Evolutionary conservation across 2,329 filamentous ascomycete species (phyloP).

Genomic region (Cercospora citrullina): DNA sequence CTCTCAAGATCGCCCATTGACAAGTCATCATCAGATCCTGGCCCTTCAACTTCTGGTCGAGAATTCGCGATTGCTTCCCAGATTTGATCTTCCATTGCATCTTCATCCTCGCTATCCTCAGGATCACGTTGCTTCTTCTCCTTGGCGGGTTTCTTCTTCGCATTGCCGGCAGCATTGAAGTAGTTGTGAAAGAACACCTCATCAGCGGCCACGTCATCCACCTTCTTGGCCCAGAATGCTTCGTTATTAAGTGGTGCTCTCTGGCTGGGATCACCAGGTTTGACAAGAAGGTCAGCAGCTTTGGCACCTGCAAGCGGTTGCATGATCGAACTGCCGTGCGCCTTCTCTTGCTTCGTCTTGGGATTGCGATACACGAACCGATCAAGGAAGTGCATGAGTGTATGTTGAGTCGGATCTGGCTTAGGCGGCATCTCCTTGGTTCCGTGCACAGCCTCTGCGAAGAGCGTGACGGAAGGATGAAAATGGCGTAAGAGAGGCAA

Average conservation of each 20-base stretch:
- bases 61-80: slow-evolving; percentile 88
- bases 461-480: slow-evolving; percentile 88
- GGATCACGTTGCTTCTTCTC: slow-evolving; percentile 52
- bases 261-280: slow-evolving; percentile 50
- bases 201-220: slow-evolving; percentile 82
- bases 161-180: slow-evolving; percentile 68
- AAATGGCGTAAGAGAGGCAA: slow-evolving; percentile 79
- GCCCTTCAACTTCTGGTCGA: slow-evolving; percentile 71
- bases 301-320: slow-evolving; percentile 75
- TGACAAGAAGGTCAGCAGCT: slow-evolving; percentile 61
- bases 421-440: slow-evolving; percentile 75
- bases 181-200: slow-evolving; percentile 99
- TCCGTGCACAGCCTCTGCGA: slow-evolving; percentile 70
- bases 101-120: slow-evolving; percentile 46
- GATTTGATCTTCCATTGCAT: slow-evolving; percentile 65
- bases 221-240: slow-evolving; percentile 86
- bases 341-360: slow-evolving; percentile 62
- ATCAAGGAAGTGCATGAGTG: slow-evolving; percentile 91
- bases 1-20: slow-evolving; percentile 51
- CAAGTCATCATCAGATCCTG: slow-evolving; percentile 59
- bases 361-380: slow-evolving; percentile 98
- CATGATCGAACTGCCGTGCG: slow-evolving; percentile 90
- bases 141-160: slow-evolving; percentile 58
- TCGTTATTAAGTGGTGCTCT: slow-evolving; percentile 75
- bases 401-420: slow-evolving; percentile 86